Evolutionary conservation across 371 early-diverging fungal species (phyloP).

Genomic region (Sporodiniella umbellata): DNA sequence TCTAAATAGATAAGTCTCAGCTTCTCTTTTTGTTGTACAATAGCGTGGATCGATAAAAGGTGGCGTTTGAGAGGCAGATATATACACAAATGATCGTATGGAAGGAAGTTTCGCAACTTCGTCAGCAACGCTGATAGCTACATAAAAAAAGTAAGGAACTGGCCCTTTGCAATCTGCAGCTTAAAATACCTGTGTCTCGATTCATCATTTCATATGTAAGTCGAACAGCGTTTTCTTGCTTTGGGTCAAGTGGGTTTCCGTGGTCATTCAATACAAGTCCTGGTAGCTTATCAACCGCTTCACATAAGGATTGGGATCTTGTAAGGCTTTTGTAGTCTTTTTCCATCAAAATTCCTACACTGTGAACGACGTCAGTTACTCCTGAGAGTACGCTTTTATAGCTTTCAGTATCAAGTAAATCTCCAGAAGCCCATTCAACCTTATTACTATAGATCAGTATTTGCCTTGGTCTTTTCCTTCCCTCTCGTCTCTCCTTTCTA

Average conservation of each 20-base stretch:
- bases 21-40: constrained; percentile 75
- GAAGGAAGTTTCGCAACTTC: constrained; percentile 43
- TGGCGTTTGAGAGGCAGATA: constrained; percentile 66
- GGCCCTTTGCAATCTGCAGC: background rate
- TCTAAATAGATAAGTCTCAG: constrained; percentile 56
- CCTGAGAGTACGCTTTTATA: constrained; percentile 53
- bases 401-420: constrained; percentile 59
- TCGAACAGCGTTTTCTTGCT: constrained; percentile 7
- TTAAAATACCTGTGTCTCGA: constrained; percentile 64
- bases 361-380: constrained; percentile 67
- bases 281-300: constrained; percentile 26
- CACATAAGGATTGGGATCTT: constrained; percentile 45
- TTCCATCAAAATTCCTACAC: constrained; percentile 72
- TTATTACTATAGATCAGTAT: constrained; percentile 29
- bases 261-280: constrained; percentile 28
- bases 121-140: constrained; percentile 54
- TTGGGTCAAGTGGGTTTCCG: constrained; percentile 42
- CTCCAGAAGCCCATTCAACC: constrained; percentile 37
- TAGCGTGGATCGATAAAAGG: constrained; percentile 73
- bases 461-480: background rate
- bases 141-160: background rate
- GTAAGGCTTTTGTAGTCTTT: constrained; percentile 63
- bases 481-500: constrained; percentile 5
- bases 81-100: constrained; percentile 62
- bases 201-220: constrained; percentile 64